Percentiles rank a stretch among this genome's conserved stretches.
Conservation (phyloP, 169 alveolate genomes). For the Perkinsus olseni region DNA sequence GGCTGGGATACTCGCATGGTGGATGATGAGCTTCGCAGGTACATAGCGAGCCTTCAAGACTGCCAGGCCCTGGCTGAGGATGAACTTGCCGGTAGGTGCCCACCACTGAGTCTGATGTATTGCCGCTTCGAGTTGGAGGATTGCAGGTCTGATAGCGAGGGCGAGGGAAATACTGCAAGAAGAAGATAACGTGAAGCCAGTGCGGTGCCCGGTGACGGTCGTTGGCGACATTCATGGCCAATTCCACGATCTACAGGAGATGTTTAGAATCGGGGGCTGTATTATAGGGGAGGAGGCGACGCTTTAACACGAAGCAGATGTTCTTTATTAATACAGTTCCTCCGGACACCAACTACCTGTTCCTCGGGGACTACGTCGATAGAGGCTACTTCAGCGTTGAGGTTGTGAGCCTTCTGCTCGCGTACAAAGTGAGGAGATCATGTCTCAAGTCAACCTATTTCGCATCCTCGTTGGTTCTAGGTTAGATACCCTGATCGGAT, state of each 20-base stretch:
- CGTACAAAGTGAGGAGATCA: too few relatives aligned
- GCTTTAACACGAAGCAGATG: too few relatives aligned
- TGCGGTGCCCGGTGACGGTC: slow-evolving; percentile 81
- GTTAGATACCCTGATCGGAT: slow-evolving; percentile 88
- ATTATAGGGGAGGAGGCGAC: too few relatives aligned
- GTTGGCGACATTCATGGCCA: slow-evolving; percentile 98
- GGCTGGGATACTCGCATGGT: too few relatives aligned
- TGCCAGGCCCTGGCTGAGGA: too few relatives aligned
- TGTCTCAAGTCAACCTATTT: slow-evolving; percentile 72
- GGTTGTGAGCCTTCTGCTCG: too few relatives aligned
- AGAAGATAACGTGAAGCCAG: slow-evolving; percentile 72
- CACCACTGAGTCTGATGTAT: too few relatives aligned
- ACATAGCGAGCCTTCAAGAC: too few relatives aligned
- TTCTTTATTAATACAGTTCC: too few relatives aligned
- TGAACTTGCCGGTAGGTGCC: too few relatives aligned
- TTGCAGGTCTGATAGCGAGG: slow-evolving; percentile 52
- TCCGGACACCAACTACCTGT: slow-evolving; percentile 92
- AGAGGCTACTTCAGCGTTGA: slow-evolving; percentile 88
- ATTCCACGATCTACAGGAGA: slow-evolving; percentile 87
- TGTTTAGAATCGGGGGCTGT: slow-evolving; percentile 66
- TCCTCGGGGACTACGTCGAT: slow-evolving; percentile 99
- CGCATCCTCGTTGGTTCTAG: slow-evolving; percentile 85
- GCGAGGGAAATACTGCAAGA: slow-evolving; percentile 59
- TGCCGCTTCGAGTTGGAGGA: too few relatives aligned
- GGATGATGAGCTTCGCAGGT: too few relatives aligned